Evolutionary conservation across 2,329 filamentous ascomycete species (phyloP).

Genomic region (Fusarium sp.): DNA sequence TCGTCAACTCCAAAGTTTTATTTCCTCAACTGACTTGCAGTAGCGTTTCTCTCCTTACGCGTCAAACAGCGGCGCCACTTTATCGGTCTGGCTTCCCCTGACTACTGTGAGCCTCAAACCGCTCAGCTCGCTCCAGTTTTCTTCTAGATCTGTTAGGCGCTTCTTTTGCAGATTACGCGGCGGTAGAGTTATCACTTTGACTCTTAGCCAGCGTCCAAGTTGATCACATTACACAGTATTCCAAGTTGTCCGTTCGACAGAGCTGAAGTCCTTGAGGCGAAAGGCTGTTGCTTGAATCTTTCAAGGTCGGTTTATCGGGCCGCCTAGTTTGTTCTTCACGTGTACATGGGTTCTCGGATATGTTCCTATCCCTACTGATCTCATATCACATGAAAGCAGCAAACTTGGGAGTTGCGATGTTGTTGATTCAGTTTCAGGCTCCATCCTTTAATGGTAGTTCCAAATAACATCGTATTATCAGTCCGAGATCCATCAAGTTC

Average conservation of each 20-base stretch:
- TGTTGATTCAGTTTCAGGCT: constrained; percentile 5
- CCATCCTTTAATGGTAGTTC: not conserved
- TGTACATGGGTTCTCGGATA: not conserved
- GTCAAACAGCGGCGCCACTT: constrained; percentile 26
- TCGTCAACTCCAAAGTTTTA: not conserved
- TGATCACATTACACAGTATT: not conserved
- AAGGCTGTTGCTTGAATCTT: constrained; percentile 5
- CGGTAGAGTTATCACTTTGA: not conserved
- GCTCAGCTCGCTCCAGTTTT: constrained; percentile 31
- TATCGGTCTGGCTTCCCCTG: constrained; percentile 19
- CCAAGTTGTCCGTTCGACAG: not conserved
- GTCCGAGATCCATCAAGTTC: not conserved
- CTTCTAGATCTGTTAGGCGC: not conserved
- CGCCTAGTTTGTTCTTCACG: not conserved
- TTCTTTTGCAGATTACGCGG: not conserved
- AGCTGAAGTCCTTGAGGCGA: not conserved
- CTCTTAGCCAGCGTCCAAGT: not conserved
- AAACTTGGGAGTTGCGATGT: not conserved
- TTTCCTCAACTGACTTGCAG: constrained; percentile 22
- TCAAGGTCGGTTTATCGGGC: not conserved
- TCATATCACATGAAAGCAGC: not conserved
- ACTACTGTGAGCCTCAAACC: constrained; percentile 29
- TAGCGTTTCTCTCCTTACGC: constrained; percentile 19
- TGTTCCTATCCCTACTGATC: not conserved
- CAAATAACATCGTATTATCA: not conserved